Conservation (phyloP, 495 filamentous ascomycete genomes). For the Aspergillus campestris region DNA sequence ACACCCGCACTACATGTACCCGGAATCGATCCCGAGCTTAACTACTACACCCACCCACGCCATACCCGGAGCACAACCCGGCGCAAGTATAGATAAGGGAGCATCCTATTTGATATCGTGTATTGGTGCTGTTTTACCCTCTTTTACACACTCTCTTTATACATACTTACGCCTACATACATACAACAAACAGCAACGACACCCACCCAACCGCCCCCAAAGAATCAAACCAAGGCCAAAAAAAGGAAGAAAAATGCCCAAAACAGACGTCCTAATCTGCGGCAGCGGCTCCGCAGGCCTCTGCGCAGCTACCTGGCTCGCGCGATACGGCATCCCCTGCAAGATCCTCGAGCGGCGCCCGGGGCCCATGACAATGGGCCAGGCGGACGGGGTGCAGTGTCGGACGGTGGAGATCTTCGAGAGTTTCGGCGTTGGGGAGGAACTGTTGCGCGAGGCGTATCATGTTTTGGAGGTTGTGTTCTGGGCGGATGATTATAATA, state of each 20-base stretch:
- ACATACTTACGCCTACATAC: background rate
- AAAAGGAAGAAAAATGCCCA: background rate
- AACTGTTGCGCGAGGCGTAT: slow-evolving; percentile 62
- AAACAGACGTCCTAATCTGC: slow-evolving; percentile 49
- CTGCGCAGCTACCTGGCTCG: slow-evolving; percentile 59
- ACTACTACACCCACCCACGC: too few relatives aligned
- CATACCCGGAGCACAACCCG: too few relatives aligned
- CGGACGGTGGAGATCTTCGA: slow-evolving; percentile 78
- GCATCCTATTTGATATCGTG: too few relatives aligned
- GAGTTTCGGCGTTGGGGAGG: slow-evolving; percentile 63
- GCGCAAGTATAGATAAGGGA: too few relatives aligned
- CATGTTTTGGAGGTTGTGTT: slow-evolving; percentile 62
- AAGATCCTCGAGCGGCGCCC: slow-evolving; percentile 54
- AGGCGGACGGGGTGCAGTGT: slow-evolving; percentile 75
- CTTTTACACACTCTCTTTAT: background rate
- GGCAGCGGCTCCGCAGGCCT: slow-evolving; percentile 64
- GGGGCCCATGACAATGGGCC: slow-evolving; percentile 57
- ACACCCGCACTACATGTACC: too few relatives aligned
- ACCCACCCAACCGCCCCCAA: background rate
- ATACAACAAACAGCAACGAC: too few relatives aligned
- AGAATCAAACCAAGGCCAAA: background rate
- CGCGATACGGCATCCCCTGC: slow-evolving; percentile 50
- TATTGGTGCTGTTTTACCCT: background rate
- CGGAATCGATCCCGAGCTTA: too few relatives aligned
- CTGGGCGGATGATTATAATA: slow-evolving; percentile 39